Base-by-base conservation (phyloP, 2,329 filamentous ascomycete species). In the Epicoccum sorghinum region DNA sequence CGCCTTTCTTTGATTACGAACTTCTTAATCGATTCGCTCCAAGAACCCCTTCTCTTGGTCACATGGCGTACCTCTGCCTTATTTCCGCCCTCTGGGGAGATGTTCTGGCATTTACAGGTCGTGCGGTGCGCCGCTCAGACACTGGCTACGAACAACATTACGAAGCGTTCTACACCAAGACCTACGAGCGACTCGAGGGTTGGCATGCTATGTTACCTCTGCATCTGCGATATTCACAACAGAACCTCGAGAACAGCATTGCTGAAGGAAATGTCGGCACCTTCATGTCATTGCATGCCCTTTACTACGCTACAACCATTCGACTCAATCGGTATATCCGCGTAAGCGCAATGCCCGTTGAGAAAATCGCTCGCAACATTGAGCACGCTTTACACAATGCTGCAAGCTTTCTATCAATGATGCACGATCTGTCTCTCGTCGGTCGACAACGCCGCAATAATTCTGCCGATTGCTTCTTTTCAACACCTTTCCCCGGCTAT, bases 1-100 rank as follows among this genome's bases (percentile, higher is more conserved):
- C 83, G 23, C 86, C 88, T 0, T 80, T 82, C 52, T 90, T 89
- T 65, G 80, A 87, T 65, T 79, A 80, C 10, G 75, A 79, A 37
- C 71, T 80, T 18, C 78, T 82, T 36, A 70, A 74, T 30, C 67
- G 73, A 24, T 61, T 70, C 24, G 64, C 64, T 5, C 52, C 68
- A 12, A 58, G 64, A 7, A 60, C 70, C 4, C 73, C 76, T 45
- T 61, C 77, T 42, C 66, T 80, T 44, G 75, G 76, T 55, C 67
- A 82, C 7, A 84, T 88, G 77, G 84, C 83, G 1, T 83, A 86
- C 62, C 72, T 89, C 25, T 81, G 87, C 47, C 79, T 88, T 49
- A 82, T 89, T 41, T 79, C 84, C 13, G 81, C 86, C 14, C 80
- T 89, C 7, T 90, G 86, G 86, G 85, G 82, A 6, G 84, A 87